A percentile compares a stretch with the other conserved stretches of the same genome.
Evolutionary conservation across 805 yeast genomes (phyloP).

Genomic region (Kuraishia borneana): DNA sequence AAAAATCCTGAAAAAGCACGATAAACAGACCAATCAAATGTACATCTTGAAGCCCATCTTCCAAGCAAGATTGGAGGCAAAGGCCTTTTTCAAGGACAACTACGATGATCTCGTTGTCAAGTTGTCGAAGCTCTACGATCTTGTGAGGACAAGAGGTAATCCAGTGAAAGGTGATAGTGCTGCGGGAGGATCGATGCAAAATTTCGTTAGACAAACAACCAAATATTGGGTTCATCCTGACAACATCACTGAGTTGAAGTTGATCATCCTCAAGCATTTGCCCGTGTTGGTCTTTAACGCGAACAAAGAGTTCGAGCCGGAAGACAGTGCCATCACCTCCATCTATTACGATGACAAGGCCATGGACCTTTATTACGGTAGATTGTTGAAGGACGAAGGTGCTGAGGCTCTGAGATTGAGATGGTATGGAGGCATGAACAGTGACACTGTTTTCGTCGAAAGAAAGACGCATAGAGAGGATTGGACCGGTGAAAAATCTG

Average conservation of each 20-base stretch:
- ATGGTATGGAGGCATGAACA: slow-evolving; percentile 98
- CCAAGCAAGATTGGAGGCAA: slow-evolving; percentile 84
- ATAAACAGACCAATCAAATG: slow-evolving; percentile 60
- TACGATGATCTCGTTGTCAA: slow-evolving; percentile 84
- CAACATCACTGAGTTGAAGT: slow-evolving; percentile 90
- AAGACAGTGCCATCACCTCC: slow-evolving; percentile 94
- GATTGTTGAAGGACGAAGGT: slow-evolving; percentile 94
- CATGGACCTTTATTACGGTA: slow-evolving; percentile 86
- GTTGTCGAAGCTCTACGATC: slow-evolving; percentile 78
- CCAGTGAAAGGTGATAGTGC: slow-evolving; percentile 92
- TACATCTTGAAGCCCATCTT: slow-evolving; percentile 83
- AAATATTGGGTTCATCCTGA: slow-evolving; percentile 99
- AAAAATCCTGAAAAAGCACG: slow-evolving; percentile 93
- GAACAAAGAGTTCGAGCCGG: slow-evolving; percentile 88
- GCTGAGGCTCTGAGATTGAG: slow-evolving; percentile 97
- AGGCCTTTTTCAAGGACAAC: slow-evolving; percentile 93
- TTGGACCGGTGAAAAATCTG: slow-evolving; percentile 99
- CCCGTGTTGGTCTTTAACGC: slow-evolving; percentile 97
- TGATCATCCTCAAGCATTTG: slow-evolving; percentile 83
- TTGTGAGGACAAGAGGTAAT: slow-evolving; percentile 92
- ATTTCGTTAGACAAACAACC: slow-evolving; percentile 96
- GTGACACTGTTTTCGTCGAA: slow-evolving; percentile 89
- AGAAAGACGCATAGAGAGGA: slow-evolving; percentile 98
- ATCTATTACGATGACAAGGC: slow-evolving; percentile 88
- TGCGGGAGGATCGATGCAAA: slow-evolving; percentile 98